These are phyloP conservation scores for Inonotus obliquus DNA, from an alignment of 1,284 basidiomycete species.

Conservation along the genomic window DNA sequence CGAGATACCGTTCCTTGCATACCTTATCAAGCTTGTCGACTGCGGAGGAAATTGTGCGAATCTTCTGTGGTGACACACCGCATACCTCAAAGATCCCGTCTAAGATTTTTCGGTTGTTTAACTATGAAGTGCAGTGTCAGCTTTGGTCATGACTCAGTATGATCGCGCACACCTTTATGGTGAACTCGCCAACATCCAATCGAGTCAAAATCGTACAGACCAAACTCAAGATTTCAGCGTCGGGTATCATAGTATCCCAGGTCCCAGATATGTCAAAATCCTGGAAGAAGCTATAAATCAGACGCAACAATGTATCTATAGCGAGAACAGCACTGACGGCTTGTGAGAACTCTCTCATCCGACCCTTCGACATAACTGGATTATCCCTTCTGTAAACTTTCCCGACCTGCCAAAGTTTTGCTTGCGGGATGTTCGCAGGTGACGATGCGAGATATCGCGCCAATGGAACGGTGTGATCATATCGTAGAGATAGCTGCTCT, in stretches of 20 bases:
- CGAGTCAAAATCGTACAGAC: constrained; percentile 78
- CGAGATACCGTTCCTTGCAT: constrained; percentile 13
- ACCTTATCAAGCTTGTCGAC: constrained; percentile 99
- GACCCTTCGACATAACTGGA: constrained; percentile 96
- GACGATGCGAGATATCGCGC: constrained; percentile 96
- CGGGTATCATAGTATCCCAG: constrained; percentile 97
- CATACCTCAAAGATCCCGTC: constrained; percentile 98
- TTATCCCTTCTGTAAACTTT: constrained; percentile 98
- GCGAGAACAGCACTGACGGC: constrained; percentile 55
- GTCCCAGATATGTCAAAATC: constrained; percentile 95
- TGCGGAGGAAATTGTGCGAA: constrained; percentile 91
- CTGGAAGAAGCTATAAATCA: constrained; percentile 43
- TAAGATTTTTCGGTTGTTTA: constrained; percentile 96
- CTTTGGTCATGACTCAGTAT: not conserved
- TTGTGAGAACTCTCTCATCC: constrained; percentile 99
- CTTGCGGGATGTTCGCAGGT: constrained; percentile 63
- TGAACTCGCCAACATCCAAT: constrained; percentile 90
- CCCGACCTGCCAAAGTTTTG: constrained; percentile 95
- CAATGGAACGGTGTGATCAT: constrained; percentile 96
- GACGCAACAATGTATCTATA: not conserved
- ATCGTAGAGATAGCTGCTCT: constrained; percentile 90
- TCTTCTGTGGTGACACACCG: constrained; percentile 90
- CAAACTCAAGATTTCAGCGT: constrained; percentile 87
- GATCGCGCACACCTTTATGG: constrained; percentile 68
- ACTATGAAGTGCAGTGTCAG: constrained; percentile 35